Evolutionary conservation across 129 eudicot genomes (phyloP).

Genomic region (Ambrosia trifida): DNA sequence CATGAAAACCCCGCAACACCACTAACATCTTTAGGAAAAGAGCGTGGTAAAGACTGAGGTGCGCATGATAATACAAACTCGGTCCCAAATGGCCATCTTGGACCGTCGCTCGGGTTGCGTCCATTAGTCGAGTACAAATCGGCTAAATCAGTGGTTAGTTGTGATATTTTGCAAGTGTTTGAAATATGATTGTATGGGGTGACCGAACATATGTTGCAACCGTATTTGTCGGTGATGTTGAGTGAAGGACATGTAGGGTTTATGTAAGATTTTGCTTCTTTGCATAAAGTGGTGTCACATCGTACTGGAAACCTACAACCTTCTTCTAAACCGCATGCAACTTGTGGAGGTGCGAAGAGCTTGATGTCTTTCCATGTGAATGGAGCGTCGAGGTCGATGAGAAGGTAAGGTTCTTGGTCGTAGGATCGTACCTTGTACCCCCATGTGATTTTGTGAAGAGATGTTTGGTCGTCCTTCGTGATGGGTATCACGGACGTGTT

Average conservation of each 20-base stretch:
- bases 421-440: background rate
- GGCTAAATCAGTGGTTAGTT: background rate
- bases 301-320: background rate
- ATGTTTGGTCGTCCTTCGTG: background rate
- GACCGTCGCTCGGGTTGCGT: background rate
- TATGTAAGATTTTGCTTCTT: slow-evolving; percentile 2
- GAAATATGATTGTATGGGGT: background rate
- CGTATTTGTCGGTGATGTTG: slow-evolving; percentile 4
- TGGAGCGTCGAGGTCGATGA: slow-evolving; percentile 4
- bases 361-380: slow-evolving; percentile 6
- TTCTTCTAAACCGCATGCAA: background rate
- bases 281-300: background rate
- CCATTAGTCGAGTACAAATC: background rate
- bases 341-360: background rate
- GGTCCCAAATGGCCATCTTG: background rate
- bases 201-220: background rate
- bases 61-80: background rate
- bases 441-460: background rate
- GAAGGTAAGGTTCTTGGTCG: background rate
- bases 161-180: background rate
- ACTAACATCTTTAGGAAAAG: background rate
- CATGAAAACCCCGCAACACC: slow-evolving; percentile 10
- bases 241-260: background rate
- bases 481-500: slow-evolving; percentile 10
- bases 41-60: background rate